These are phyloP conservation scores for Cutaneotrichosporon sp. DNA, from an alignment of 1,284 basidiomycete species.

Conservation along the genomic window DNA sequence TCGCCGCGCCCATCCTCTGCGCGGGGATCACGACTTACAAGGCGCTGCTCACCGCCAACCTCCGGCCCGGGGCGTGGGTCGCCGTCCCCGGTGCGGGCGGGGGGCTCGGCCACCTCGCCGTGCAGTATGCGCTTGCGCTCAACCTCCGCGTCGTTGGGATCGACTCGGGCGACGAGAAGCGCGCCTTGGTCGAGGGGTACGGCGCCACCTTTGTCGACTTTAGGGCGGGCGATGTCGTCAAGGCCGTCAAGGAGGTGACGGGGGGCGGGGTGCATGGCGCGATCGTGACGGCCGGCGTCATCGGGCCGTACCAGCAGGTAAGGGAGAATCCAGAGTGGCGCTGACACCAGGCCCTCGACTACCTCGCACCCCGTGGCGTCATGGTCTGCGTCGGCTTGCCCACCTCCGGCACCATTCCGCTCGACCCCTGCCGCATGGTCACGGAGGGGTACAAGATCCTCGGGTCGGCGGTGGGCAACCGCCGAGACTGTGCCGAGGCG, in stretches of 20 bases:
- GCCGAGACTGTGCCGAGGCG: not conserved
- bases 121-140: conserved; percentile 73
- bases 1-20: conserved; percentile 81
- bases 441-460: not conserved
- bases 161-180: conserved; percentile 50
- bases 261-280: not conserved
- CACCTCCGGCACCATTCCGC: not conserved
- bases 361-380: not conserved
- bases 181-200: not conserved
- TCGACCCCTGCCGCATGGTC: not conserved
- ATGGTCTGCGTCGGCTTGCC: conserved; percentile 4
- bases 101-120: conserved; percentile 58
- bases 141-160: conserved; percentile 78
- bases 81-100: conserved; percentile 61
- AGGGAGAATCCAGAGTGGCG: too few relatives aligned
- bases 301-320: conserved; percentile 7
- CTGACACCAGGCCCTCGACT: not conserved
- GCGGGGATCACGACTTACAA: conserved; percentile 66
- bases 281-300: conserved; percentile 3
- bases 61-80: conserved; percentile 72
- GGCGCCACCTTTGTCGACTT: not conserved
- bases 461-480: not conserved
- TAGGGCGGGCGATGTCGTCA: too few relatives aligned
- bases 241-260: not conserved
- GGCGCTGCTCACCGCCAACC: conserved; percentile 71